Evolutionary conservation across 1,284 basidiomycete genomes (phyloP), one percentile per base, ranked within the genome.

Genomic region (Microbotryomycetes sp.): DNA sequence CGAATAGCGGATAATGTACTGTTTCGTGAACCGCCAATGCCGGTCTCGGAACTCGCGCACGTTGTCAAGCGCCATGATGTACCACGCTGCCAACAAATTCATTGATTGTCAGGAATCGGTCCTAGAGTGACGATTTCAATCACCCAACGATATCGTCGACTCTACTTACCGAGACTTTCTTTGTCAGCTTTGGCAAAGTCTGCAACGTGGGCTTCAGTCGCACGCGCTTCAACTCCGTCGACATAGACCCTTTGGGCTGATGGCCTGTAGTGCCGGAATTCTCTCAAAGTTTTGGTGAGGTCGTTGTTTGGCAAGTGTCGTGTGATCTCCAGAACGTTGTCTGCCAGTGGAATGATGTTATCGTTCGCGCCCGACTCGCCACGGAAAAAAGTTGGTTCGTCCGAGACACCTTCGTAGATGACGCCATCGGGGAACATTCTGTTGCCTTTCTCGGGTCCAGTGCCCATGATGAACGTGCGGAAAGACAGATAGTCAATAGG

Each of bases 251-350:
- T 55, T 46, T 68, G 60, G 15, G 57, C 71, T 28, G 62, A 60
- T 12, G 73, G 73, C 3, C 73, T 65, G 65, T 74, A 74, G 32
- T 56, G 54, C 1, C 73, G 54, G 67, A 74, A 74, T 28, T 74
- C 73, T 28, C 73, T 68, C 29, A 74, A 58, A n/a, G 64, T 70
- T 48, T 62, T 64, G 6, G 73, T 74, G 4, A 74, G 65, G 15
- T 72, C 71, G 50, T 74, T 74, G 62, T 71, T 64, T 12, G 73
- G 73, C 57, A 72, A 63, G 42, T 69, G 63, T 2, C 63, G 61
- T 2, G 73, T 74, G 55, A 74, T 71, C 58, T 74, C 70, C 16
- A 74, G 59, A n/a, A 74, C 31, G 59, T 74, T 74, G 62, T 74
- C 73, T 2, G 54, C 63, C 0, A 67, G 62, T 3, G 73, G 73